Base-by-base conservation (phyloP, 352 stramenopile genomes). In the Pythium chondricola region DNA sequence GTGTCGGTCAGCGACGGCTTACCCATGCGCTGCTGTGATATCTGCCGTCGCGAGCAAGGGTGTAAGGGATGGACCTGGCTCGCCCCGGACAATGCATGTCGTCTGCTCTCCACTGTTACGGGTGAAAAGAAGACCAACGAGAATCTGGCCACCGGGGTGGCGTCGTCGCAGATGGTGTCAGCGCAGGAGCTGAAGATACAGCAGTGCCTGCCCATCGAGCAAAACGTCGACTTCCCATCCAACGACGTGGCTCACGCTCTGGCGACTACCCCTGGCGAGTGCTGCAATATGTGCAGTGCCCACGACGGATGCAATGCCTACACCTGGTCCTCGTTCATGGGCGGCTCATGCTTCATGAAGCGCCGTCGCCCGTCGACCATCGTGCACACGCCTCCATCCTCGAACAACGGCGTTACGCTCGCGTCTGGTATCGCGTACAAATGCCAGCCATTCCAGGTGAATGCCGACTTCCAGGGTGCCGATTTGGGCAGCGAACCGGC, bases 401-500 rank as follows among this genome's bases (percentile, higher is more conserved):
- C 11, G 51, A 58, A 5, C 40, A 33, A 6, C 33, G 32, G 17
- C 31, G 32, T n/a, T 51, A 52, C 18, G n/a, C 50, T 9, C 49
- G 40, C 6, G n/a, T 58, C 51, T 9, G 29, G 42, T 9, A 21
- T 18, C 17, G 30, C 25, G 14, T 47, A 58, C 27, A 52, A 52
- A 18, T 58, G 51, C 36, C 20, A 46, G 27, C 21, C 43, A 8
- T 14, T 61, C 21, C 25, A 47, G 38, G 11, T 8, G 14, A 43
- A 46, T 22, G 41, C 29, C 20, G 53, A 56, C 26, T 41, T 29
- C 16, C 13, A 4, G 7, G 53, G 53, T 16, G 7, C 18, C 0
- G 40, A 57, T 13, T 22, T 61, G n/a, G 14, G 33, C 13, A 52
- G 24, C 40, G 30, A 22, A 7, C 18, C 36, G 16, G 31, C 21